Conservation (phyloP, 495 filamentous ascomycete species). For the Xylaria grammica region DNA sequence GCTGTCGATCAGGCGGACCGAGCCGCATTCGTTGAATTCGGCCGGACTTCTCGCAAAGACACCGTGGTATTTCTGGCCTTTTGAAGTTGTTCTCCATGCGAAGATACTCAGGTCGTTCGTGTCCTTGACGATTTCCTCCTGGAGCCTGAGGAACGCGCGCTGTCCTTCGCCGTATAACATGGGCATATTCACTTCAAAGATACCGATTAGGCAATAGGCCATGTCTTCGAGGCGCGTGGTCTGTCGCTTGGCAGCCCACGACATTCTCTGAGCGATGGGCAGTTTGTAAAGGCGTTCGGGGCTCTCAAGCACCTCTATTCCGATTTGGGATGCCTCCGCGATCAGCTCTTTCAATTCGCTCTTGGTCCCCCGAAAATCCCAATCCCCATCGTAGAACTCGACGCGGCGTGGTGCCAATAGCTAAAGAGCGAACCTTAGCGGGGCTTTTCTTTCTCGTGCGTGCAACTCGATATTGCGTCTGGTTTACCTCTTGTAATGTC, state of each 20-base stretch:
- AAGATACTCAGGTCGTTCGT: slow-evolving; percentile 28
- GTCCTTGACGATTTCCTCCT: slow-evolving; percentile 31
- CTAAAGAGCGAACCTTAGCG: slow-evolving; percentile 14
- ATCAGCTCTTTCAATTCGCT: slow-evolving; percentile 12
- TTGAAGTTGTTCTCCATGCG: slow-evolving; percentile 13
- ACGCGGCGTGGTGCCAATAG: slow-evolving; percentile 34
- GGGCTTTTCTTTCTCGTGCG: slow-evolving; percentile 20
- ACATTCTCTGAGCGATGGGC: slow-evolving; percentile 33
- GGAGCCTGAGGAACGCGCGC: slow-evolving; percentile 32
- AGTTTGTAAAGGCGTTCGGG: slow-evolving; percentile 42
- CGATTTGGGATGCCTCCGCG: not conserved
- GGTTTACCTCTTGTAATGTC: slow-evolving; percentile 15
- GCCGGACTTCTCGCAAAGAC: slow-evolving; percentile 23
- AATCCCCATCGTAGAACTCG: slow-evolving; percentile 37
- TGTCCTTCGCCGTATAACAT: slow-evolving; percentile 35
- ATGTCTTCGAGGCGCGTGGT: slow-evolving; percentile 34
- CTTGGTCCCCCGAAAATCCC: slow-evolving; percentile 33
- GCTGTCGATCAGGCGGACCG: not conserved
- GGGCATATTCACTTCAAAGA: slow-evolving; percentile 37
- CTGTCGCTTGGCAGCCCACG: slow-evolving; percentile 38
- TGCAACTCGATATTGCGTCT: slow-evolving; percentile 38
- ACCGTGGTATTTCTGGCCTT: slow-evolving; percentile 15
- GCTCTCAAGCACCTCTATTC: not conserved
- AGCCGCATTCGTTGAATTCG: slow-evolving; percentile 15
- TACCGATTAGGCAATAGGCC: slow-evolving; percentile 34